phyloP scores from a whole-genome alignment of 441 rosid genomes.

The Mallotus japonicus region DNA sequence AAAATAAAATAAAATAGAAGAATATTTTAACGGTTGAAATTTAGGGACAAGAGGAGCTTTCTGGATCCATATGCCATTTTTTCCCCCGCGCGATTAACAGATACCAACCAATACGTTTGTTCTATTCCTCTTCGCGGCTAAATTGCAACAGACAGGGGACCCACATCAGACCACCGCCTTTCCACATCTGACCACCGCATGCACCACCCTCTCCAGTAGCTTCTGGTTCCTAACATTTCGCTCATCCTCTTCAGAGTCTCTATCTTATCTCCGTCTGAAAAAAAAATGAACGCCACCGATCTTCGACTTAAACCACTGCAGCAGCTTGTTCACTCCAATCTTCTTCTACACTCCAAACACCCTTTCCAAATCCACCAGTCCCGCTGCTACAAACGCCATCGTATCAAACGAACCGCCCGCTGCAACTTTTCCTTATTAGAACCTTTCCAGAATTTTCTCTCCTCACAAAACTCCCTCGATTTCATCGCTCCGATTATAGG shows the following conservation, averaged over 20 bases:
- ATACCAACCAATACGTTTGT: conserved; percentile 9
- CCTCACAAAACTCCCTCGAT: conserved; percentile 37
- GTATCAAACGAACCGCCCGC: conserved; percentile 37
- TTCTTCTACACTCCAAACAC: conserved; percentile 9
- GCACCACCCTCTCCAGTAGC: background rate
- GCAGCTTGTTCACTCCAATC: background rate
- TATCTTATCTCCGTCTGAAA: background rate
- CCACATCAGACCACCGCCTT: background rate
- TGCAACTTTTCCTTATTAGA: conserved; percentile 18
- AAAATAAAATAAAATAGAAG: no score
- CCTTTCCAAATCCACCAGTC: conserved; percentile 30
- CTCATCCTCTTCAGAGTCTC: background rate
- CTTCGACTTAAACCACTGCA: conserved; percentile 25
- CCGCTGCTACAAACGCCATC: conserved; percentile 45
- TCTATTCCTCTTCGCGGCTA: conserved; percentile 24
- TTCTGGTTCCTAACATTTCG: conserved; percentile 1
- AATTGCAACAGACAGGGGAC: background rate
- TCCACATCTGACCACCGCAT: background rate
- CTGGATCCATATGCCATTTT: background rate
- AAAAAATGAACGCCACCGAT: conserved; percentile 18
- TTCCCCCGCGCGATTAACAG: conserved; percentile 3
- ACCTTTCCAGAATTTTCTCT: conserved; percentile 34
- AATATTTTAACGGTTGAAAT: conserved; percentile 13
- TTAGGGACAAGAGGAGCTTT: background rate
- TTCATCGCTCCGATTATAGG: conserved; percentile 54